Conservation (phyloP, 2,329 filamentous ascomycete genomes). For the Karstenula rhodostoma region DNA sequence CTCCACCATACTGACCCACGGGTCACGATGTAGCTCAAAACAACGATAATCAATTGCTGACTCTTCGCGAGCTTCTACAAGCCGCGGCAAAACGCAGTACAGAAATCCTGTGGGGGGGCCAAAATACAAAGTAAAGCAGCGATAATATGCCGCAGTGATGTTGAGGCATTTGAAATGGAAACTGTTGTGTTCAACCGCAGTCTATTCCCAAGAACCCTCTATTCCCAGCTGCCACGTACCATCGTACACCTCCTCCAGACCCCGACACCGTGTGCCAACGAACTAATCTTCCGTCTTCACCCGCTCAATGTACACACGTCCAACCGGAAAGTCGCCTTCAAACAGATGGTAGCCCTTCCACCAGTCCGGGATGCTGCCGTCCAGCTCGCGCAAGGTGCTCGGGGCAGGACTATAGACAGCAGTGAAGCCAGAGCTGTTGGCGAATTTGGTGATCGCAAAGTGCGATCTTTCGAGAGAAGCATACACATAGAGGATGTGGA, state of each 20-base stretch:
- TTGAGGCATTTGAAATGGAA: too few species aligned
- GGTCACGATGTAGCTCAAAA: too few species aligned
- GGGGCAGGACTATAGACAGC: neutral
- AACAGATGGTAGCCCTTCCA: neutral
- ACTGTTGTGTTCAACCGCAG: too few species aligned
- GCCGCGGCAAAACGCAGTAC: too few species aligned
- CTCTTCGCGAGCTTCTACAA: too few species aligned
- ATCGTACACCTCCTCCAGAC: neutral
- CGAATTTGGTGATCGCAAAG: neutral
- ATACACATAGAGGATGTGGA: neutral
- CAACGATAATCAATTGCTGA: too few species aligned
- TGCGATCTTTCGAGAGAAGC: neutral
- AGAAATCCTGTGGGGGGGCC: too few species aligned
- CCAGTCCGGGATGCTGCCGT: neutral
- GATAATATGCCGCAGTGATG: too few species aligned
- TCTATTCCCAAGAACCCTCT: too few species aligned
- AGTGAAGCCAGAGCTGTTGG: neutral
- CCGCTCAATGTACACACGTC: neutral
- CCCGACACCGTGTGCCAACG: neutral
- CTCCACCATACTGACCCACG: too few species aligned
- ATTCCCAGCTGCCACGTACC: too few species aligned
- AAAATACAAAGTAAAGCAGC: too few species aligned
- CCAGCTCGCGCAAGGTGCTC: neutral
- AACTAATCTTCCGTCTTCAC: neutral
- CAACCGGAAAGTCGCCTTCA: neutral